Evolutionary conservation across 2,329 filamentous ascomycete genomes (phyloP).

Genomic region (Aulographum hederae): DNA sequence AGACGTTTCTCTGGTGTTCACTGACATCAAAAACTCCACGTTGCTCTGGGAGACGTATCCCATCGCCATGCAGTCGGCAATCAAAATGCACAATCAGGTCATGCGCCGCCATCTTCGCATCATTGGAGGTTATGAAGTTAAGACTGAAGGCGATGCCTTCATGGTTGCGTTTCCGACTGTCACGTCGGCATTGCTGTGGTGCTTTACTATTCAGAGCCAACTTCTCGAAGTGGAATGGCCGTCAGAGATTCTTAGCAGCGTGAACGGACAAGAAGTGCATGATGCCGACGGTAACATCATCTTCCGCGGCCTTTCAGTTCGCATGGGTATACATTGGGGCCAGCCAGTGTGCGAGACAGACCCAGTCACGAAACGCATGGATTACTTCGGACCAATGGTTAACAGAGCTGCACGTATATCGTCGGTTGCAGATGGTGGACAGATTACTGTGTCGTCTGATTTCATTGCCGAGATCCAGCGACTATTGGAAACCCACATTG

Average conservation of each 20-base stretch:
- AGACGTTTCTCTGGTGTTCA: conserved; percentile 87
- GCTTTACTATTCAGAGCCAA: conserved; percentile 78
- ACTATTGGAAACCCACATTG: conserved; percentile 75
- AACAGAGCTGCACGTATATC: conserved; percentile 92
- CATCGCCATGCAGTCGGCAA: conserved; percentile 87
- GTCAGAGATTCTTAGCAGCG: conserved; percentile 72
- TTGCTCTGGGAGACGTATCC: conserved; percentile 91
- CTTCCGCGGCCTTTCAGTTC: conserved; percentile 82
- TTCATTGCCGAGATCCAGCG: conserved; percentile 93
- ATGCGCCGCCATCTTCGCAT: conserved; percentile 86
- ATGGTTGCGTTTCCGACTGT: conserved; percentile 98
- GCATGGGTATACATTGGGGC: conserved; percentile 96
- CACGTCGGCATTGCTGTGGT: conserved; percentile 88
- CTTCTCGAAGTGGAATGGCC: conserved; percentile 87
- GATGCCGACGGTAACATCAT: conserved; percentile 80
- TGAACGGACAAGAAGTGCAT: conserved; percentile 63
- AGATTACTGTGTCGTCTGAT: conserved; percentile 91
- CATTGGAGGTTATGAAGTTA: conserved; percentile 95
- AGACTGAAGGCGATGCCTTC: conserved; percentile 98
- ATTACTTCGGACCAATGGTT: conserved; percentile 98
- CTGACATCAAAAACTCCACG: conserved; percentile 97
- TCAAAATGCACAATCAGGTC: conserved; percentile 92
- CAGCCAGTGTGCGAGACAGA: conserved; percentile 88
- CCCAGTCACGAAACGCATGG: conserved; percentile 93
- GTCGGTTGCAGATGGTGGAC: conserved; percentile 83